These are phyloP conservation scores for Xylaria flabelliformis DNA, from an alignment of 495 filamentous ascomycete genomes.

Conservation along the genomic window DNA sequence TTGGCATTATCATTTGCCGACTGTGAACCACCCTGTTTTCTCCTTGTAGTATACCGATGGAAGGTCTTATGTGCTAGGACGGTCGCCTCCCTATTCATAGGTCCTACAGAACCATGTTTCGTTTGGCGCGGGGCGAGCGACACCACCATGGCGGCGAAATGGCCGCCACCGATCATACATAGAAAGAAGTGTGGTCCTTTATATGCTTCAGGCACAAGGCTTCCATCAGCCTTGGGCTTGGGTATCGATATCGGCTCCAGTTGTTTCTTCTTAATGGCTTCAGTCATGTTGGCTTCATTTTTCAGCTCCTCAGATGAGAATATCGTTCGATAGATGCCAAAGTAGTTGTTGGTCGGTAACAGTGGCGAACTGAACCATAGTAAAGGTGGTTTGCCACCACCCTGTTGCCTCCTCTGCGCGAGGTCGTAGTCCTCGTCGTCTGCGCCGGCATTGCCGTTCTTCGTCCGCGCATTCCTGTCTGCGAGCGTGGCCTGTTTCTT, in stretches of 20 bases:
- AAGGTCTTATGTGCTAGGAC: constrained; percentile 97
- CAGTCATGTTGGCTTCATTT: constrained; percentile 65
- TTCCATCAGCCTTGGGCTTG: constrained; percentile 56
- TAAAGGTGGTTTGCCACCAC: constrained; percentile 73
- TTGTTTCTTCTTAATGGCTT: constrained; percentile 76
- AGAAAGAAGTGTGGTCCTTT: constrained; percentile 85
- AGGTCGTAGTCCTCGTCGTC: constrained; percentile 58
- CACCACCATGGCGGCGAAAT: constrained; percentile 96
- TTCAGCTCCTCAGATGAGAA: constrained; percentile 75
- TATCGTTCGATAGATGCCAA: constrained; percentile 85
- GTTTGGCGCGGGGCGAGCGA: constrained; percentile 80
- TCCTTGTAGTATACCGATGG: constrained; percentile 92
- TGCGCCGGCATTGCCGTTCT: constrained; percentile 33
- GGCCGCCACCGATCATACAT: constrained; percentile 98
- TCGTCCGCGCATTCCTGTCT: constrained; percentile 38
- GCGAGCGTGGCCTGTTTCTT: constrained; percentile 82
- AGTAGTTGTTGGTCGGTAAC: constrained; percentile 76
- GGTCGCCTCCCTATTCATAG: constrained; percentile 77
- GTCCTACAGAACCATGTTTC: constrained; percentile 66
- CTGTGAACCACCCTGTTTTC: constrained; percentile 95
- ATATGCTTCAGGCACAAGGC: constrained; percentile 54
- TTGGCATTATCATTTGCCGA: constrained; percentile 91
- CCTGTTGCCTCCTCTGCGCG: constrained; percentile 53
- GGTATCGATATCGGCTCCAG: constrained; percentile 66
- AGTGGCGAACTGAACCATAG: constrained; percentile 83